phyloP scores from a whole-genome alignment of 345 rosid genomes.

The Clarkia xantiana region DNA sequence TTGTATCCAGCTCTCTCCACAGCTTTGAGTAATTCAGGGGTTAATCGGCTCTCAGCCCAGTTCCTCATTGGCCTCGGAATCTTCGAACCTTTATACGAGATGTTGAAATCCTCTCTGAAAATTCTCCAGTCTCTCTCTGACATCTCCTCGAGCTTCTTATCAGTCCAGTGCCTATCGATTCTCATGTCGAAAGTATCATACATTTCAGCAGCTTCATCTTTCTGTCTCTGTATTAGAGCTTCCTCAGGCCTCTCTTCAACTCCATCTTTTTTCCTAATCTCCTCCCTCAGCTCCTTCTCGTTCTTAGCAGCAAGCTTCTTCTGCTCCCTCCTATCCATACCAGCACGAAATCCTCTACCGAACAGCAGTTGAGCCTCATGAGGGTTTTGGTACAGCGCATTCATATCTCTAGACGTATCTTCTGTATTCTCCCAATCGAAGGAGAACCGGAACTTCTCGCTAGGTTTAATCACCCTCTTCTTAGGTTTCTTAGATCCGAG shows the following conservation, averaged over 20 bases:
- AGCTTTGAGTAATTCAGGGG: constrained; percentile 54
- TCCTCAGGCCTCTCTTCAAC: constrained; percentile 82
- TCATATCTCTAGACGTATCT: constrained; percentile 87
- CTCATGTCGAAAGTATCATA: constrained; percentile 92
- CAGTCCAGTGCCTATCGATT: constrained; percentile 85
- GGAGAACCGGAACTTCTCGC: constrained; percentile 86
- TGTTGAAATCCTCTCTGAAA: constrained; percentile 79
- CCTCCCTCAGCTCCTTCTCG: constrained; percentile 81
- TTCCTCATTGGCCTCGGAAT: constrained; percentile 88
- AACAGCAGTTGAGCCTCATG: constrained; percentile 89
- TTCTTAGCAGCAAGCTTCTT: constrained; percentile 83
- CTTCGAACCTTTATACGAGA: constrained; percentile 86
- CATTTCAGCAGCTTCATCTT: constrained; percentile 70
- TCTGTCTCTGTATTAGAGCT: constrained; percentile 54
- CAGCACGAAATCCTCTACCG: constrained; percentile 89
- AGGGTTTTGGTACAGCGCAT: constrained; percentile 72
- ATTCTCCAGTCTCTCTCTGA: constrained; percentile 95
- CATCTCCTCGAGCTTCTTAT: constrained; percentile 87
- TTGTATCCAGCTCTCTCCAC: constrained; percentile 85
- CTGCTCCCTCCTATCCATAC: constrained; percentile 94
- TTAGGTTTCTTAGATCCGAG: constrained; percentile 86
- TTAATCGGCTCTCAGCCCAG: constrained; percentile 80
- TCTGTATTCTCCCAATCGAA: constrained; percentile 95
- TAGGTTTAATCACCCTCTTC: constrained; percentile 83
- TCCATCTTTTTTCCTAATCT: constrained; percentile 71